phyloP scores from a whole-genome alignment of 179 eudicot genomes.

The Beta corolliflora region DNA sequence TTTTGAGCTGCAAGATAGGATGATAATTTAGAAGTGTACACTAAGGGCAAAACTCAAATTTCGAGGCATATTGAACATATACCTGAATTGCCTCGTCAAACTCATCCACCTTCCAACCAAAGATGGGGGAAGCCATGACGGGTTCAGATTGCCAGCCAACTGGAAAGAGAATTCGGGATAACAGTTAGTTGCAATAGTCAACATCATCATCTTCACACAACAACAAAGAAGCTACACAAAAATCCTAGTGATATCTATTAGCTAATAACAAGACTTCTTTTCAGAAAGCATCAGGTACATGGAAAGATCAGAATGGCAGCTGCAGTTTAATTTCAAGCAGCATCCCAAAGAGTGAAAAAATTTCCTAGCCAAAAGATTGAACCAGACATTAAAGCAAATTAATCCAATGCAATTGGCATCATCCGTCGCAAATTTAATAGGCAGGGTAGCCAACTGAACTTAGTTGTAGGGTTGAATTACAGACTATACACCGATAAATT shows the following conservation, averaged over 20 bases:
- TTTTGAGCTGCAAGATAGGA: conserved; percentile 41
- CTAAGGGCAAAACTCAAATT: not conserved
- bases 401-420: too few relatives aligned
- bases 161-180: conserved; percentile 26
- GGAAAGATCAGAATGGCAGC: not conserved
- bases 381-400: too few relatives aligned
- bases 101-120: conserved; percentile 43
- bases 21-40: not conserved
- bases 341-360: too few relatives aligned
- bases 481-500: too few relatives aligned
- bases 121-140: conserved; percentile 36
- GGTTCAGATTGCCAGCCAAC: conserved; percentile 52
- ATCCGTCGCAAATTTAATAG: too few relatives aligned
- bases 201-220: not conserved
- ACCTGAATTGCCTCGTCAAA: conserved; percentile 74
- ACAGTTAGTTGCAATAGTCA: conserved; percentile 17
- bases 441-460: too few relatives aligned
- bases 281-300: too few relatives aligned
- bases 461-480: too few relatives aligned
- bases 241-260: not conserved
- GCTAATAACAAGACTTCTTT: too few relatives aligned
- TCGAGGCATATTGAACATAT: not conserved
- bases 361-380: too few relatives aligned
- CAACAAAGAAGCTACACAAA: not conserved
- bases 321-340: not conserved